Percentiles rank a stretch among this genome's conserved stretches.
Conservation (phyloP, 768 basidiomycete genomes). For the Naganishia antarctica region DNA sequence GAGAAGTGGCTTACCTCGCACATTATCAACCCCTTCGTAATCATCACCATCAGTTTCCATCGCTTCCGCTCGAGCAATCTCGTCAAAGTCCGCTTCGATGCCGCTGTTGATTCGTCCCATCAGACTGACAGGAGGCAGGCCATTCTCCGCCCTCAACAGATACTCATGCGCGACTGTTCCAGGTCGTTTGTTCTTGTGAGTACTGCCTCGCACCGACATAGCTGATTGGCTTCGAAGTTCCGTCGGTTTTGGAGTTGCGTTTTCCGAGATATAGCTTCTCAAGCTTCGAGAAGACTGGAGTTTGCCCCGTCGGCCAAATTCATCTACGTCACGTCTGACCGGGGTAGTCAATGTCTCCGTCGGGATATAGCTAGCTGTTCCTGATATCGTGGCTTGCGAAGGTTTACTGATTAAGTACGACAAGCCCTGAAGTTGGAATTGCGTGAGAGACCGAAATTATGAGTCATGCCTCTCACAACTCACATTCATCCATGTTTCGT, state of each 20-base stretch:
- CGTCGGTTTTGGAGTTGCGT: constrained; percentile 53
- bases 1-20: constrained; percentile 64
- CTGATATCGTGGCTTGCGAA: constrained; percentile 39
- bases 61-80: constrained; percentile 63
- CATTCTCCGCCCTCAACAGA: constrained; percentile 58
- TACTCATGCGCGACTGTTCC: constrained; percentile 92
- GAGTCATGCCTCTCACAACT: constrained; percentile 37
- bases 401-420: constrained; percentile 83
- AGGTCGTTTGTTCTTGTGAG: constrained; percentile 58
- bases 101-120: constrained; percentile 46
- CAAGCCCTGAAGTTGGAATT: constrained; percentile 61
- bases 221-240: constrained; percentile 75
- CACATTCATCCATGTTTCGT: constrained; percentile 94
- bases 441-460: background rate
- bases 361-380: constrained; percentile 26
- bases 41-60: constrained; percentile 64
- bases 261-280: constrained; percentile 26
- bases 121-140: constrained; percentile 30
- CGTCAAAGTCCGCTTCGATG: constrained; percentile 50
- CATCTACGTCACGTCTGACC: constrained; percentile 53
- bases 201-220: constrained; percentile 55
- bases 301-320: constrained; percentile 54
- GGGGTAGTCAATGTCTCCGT: constrained; percentile 49
- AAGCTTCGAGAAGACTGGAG: constrained; percentile 64
- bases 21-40: constrained; percentile 91